Base-by-base conservation (phyloP, 2,329 filamentous ascomycete species). In the Harringtonia lauricola region DNA sequence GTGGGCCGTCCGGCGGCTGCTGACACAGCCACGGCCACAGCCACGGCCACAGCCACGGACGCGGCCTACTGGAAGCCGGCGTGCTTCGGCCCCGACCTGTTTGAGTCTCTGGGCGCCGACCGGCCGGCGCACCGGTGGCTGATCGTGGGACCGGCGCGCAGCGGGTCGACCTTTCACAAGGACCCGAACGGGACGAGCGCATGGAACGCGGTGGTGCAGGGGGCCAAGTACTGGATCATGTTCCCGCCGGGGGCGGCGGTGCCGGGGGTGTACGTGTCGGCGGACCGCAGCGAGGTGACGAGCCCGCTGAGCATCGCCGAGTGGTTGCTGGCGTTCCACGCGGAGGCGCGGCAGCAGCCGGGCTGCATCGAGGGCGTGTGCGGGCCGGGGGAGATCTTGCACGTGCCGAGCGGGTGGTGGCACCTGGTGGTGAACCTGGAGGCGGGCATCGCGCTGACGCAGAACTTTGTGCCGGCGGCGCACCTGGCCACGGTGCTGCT, bases 171-270 rank as follows among this genome's bases (percentile, higher is more conserved):
- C 5, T 96, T 95, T 59, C 90, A 96, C 67, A 95, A 95, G 59
- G 79, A 83, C 48, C 78, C 79, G 19, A 83, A 82, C 52, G 81
- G 64, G 17, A 82, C 78, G 17, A 83, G 80, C 54, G 90, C 92
- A 0, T 96, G 90, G 92, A 96, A 96, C 59, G 90, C 89, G 1
- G 86, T 95, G 14, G 69, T 96, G 24, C 79, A 83, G 47, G 92
- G 90, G 6, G 78, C 82, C 29, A 96, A 96, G 59, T 96, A 96
- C 68, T 96, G 92, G 90, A 90, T 96, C 60, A 94, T 96, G 87
- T 96, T 96, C 57, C 88, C 87, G 0, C 83, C 85, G 0, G 78
- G 78, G 0, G 75, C 79, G 0, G 71, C 80, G 4, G 88, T 92
- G 8, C 90, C 90, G 0, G 90, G 90, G 4, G 89, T 96, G 31